These are phyloP conservation scores for Lyophyllum shimeji DNA, from an alignment of 768 basidiomycete species.

Conservation along the genomic window DNA sequence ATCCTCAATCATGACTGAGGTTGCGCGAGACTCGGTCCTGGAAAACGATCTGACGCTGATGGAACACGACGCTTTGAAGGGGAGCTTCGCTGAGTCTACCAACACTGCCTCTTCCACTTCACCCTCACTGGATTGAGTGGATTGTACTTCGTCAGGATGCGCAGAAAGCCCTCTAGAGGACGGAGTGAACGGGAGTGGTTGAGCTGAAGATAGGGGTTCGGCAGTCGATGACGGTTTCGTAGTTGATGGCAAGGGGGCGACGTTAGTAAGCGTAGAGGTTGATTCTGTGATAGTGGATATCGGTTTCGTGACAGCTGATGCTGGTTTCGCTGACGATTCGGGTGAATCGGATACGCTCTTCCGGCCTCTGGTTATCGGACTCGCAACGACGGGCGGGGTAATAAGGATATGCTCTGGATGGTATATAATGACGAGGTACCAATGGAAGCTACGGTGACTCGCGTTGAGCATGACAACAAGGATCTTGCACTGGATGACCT, in stretches of 20 bases:
- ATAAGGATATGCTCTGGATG: conserved; percentile 67
- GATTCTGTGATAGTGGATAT: background rate
- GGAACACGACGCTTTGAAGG: conserved; percentile 28
- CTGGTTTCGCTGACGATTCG: conserved; percentile 1
- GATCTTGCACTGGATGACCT: conserved; percentile 18
- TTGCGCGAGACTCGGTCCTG: background rate
- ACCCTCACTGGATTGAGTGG: conserved; percentile 24
- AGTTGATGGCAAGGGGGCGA: background rate
- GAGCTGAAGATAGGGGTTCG: conserved; percentile 1
- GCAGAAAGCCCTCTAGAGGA: background rate
- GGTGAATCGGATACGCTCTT: background rate
- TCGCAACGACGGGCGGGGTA: conserved; percentile 28
- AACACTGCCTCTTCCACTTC: conserved; percentile 27
- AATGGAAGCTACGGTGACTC: conserved; percentile 67
- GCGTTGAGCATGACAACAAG: background rate
- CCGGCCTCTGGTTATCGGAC: conserved; percentile 12
- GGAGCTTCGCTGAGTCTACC: conserved; percentile 18
- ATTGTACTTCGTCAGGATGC: background rate
- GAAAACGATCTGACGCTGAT: conserved; percentile 14
- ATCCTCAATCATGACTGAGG: background rate
- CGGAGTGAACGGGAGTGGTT: background rate
- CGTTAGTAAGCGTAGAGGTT: background rate
- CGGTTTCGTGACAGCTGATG: background rate
- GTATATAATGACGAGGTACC: conserved; percentile 95
- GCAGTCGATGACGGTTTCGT: conserved; percentile 2